Base-by-base conservation (phyloP, 768 basidiomycete species). In the Kwoniella sp. region DNA sequence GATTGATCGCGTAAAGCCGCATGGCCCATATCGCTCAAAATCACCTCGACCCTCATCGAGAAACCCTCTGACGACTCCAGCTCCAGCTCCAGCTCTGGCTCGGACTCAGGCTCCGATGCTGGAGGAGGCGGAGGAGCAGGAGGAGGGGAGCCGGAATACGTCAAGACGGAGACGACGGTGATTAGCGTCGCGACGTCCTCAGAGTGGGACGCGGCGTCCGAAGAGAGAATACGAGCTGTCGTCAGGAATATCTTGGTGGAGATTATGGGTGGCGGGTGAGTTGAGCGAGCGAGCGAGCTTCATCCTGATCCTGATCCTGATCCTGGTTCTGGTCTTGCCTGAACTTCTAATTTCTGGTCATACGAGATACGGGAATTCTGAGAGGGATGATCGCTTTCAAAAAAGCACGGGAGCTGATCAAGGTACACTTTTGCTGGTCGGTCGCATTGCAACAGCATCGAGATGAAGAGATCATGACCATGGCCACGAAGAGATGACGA, bases 261-360 rank as follows among this genome's bases (percentile, higher is more conserved):
- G 55, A 65, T 63, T 30, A 54, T 68, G 58, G 61, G 62, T 50
- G 58, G 67, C 13, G 58, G 67, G 63, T 68, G 58, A 55, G 67
- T 68, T 5, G 23, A 9, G 26, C 20, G 8, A n/a, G 11, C 7
- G n/a, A 9, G 29, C 17, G 3, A 3, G 15, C 41, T 45, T 17
- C 20, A 3, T 45, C 3, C 20, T 45, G 5, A 17, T 45, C 13
- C 34, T 37, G 34, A 5, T 37, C 13, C 13, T 37, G 7, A 37
- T 13, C 13, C 34, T 37, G 7, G 13, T 13, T 13, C 13, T 13
- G 4, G 41, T 45, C 41, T 45, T n/a, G n/a, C n/a, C n/a, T n/a
- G n/a, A n/a, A n/a, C n/a, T n/a, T n/a, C n/a, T n/a, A n/a, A n/a
- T n/a, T n/a, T n/a, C n/a, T n/a, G n/a, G n/a, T n/a, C n/a, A n/a